phyloP scores from a whole-genome alignment of 441 rosid species.

The Euphorbia corollata region DNA sequence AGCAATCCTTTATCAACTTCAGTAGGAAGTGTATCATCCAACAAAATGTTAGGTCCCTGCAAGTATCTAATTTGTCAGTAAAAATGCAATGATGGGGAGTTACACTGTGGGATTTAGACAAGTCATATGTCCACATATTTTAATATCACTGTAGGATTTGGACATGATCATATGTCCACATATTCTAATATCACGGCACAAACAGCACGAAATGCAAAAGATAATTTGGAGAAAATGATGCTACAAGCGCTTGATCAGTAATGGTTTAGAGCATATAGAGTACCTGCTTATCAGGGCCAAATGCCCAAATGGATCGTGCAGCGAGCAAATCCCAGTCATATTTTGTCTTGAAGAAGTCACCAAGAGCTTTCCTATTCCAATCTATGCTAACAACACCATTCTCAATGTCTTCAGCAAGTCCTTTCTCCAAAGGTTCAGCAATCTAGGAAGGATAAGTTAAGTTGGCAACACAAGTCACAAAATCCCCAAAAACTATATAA shows the following conservation, averaged over 20 bases:
- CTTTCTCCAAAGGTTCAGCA: slow-evolving; percentile 95
- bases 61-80: slow-evolving; percentile 20
- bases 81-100: background rate
- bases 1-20: slow-evolving; percentile 87
- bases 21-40: slow-evolving; percentile 89
- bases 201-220: background rate
- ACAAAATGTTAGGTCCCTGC: slow-evolving; percentile 86
- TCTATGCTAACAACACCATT: slow-evolving; percentile 79
- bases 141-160: background rate
- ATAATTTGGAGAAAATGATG: slow-evolving; percentile 9
- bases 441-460: slow-evolving; percentile 40
- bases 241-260: background rate
- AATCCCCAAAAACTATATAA: background rate
- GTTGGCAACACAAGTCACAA: background rate
- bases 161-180: too few species aligned
- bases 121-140: too few species aligned
- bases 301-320: slow-evolving; percentile 95
- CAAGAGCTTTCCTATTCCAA: slow-evolving; percentile 75
- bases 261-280: slow-evolving; percentile 8
- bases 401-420: slow-evolving; percentile 93
- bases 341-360: slow-evolving; percentile 86
- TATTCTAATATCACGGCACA: background rate
- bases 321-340: slow-evolving; percentile 99
- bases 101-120: background rate
- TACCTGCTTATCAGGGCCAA: slow-evolving; percentile 98